Evolutionary conservation across 352 stramenopile species (phyloP).

Genomic region (Phytophthora tentaculata): DNA sequence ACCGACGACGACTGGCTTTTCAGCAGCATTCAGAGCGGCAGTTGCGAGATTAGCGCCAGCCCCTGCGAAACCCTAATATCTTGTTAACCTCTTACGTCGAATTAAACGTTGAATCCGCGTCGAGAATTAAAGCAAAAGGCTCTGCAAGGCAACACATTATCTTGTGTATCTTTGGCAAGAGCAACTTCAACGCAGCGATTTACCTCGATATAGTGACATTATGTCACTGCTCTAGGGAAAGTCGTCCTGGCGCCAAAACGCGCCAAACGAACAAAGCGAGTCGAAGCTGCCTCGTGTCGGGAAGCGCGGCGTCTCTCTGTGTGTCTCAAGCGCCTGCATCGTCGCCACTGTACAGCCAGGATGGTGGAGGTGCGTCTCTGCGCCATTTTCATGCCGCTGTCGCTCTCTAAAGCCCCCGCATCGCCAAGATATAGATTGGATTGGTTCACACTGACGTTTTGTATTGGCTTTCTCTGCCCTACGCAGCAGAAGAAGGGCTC

Average conservation of each 20-base stretch:
- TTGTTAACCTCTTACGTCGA: not conserved
- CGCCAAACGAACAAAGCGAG: slow-evolving; percentile 23
- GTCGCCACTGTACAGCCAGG: not conserved
- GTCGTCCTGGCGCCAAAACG: slow-evolving; percentile 16
- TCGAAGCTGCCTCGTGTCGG: slow-evolving; percentile 6
- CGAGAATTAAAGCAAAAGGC: too few species aligned
- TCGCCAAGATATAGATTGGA: not conserved
- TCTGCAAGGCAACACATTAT: too few species aligned
- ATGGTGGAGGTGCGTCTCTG: slow-evolving; percentile 35
- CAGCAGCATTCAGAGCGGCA: not conserved
- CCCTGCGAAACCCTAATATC: not conserved
- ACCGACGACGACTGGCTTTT: not conserved
- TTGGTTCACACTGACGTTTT: not conserved
- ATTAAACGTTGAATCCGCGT: not conserved
- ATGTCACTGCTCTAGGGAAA: slow-evolving; percentile 8
- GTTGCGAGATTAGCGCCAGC: not conserved
- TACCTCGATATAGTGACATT: not conserved
- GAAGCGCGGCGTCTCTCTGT: slow-evolving; percentile 7
- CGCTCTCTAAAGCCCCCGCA: not conserved
- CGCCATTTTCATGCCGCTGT: not conserved
- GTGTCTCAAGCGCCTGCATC: slow-evolving; percentile 1
- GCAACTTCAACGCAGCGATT: not conserved
- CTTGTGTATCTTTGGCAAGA: too few species aligned
- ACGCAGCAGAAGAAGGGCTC: slow-evolving; percentile 58
- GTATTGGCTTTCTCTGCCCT: slow-evolving; percentile 14